A percentile compares a stretch with the other conserved stretches of the same genome.
Evolutionary conservation across 179 eudicot genomes (phyloP).

Genomic region (Beta corolliflora): DNA sequence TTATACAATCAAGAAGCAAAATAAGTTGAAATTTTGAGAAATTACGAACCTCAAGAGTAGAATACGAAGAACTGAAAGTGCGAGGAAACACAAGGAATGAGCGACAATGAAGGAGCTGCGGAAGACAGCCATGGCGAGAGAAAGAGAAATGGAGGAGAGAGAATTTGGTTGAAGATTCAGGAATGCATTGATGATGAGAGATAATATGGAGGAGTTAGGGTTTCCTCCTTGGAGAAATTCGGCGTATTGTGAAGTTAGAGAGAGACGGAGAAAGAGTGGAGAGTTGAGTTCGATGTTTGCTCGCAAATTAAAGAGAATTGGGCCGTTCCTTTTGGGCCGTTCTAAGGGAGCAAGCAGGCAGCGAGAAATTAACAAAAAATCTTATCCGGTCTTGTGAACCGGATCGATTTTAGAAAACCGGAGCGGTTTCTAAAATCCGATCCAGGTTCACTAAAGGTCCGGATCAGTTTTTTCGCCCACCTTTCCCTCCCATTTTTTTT

Average conservation of each 20-base stretch:
- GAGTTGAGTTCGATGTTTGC: no score
- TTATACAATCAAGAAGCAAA: neutral
- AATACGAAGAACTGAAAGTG: slow-evolving; percentile 11
- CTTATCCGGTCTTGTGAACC: no score
- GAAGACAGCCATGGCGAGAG: slow-evolving; percentile 39
- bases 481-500: no score
- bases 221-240: neutral
- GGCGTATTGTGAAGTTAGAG: neutral
- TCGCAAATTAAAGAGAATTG: no score
- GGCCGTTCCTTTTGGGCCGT: no score
- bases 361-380: no score
- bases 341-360: no score
- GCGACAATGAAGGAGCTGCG: slow-evolving; percentile 44
- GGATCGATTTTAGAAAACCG: no score
- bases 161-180: neutral
- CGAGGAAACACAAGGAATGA: slow-evolving; percentile 27
- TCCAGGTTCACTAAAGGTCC: no score
- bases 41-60: slow-evolving; percentile 1
- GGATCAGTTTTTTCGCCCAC: no score
- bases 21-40: neutral
- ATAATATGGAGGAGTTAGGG: slow-evolving; percentile 16
- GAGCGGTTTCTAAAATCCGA: no score
- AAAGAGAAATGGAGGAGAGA: slow-evolving; percentile 6
- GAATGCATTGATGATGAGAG: neutral
- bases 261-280: no score